Percentiles rank a stretch among this genome's conserved stretches.
phyloP scores from a whole-genome alignment of 257 asterid genomes.

The Rubia yunnanensis region DNA sequence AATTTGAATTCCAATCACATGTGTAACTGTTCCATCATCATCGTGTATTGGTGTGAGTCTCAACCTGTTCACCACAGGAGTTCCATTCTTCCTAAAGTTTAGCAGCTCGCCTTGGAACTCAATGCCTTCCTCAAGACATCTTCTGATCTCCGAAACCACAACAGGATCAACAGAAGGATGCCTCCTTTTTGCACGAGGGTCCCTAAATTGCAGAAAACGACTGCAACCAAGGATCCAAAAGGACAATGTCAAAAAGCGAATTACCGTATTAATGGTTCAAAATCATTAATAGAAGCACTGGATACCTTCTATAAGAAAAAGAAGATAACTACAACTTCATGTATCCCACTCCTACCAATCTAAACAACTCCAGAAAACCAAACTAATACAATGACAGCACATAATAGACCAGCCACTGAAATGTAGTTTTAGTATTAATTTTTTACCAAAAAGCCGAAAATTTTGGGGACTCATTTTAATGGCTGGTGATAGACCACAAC shows the following conservation, averaged over 20 bases:
- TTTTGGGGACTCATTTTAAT: background rate
- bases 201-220: constrained; percentile 89
- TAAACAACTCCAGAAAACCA: background rate
- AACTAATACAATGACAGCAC: background rate
- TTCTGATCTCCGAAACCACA: constrained; percentile 77
- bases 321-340: background rate
- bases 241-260: constrained; percentile 16
- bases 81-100: constrained; percentile 88
- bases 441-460: too few relatives aligned
- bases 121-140: constrained; percentile 74
- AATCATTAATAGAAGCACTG: background rate
- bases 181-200: constrained; percentile 77
- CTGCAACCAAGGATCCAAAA: constrained; percentile 33
- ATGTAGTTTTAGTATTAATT: background rate
- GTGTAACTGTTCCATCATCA: constrained; percentile 78
- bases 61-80: constrained; percentile 72
- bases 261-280: constrained; percentile 4
- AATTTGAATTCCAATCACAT: constrained; percentile 66
- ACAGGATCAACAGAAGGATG: constrained; percentile 95
- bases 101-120: constrained; percentile 93
- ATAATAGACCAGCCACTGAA: background rate
- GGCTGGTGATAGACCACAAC: background rate
- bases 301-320: background rate
- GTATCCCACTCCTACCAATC: background rate
- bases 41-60: constrained; percentile 66